Evolutionary conservation across 176 grass and related monocot species (phyloP).

Genomic region (Melocanna baccifera): DNA sequence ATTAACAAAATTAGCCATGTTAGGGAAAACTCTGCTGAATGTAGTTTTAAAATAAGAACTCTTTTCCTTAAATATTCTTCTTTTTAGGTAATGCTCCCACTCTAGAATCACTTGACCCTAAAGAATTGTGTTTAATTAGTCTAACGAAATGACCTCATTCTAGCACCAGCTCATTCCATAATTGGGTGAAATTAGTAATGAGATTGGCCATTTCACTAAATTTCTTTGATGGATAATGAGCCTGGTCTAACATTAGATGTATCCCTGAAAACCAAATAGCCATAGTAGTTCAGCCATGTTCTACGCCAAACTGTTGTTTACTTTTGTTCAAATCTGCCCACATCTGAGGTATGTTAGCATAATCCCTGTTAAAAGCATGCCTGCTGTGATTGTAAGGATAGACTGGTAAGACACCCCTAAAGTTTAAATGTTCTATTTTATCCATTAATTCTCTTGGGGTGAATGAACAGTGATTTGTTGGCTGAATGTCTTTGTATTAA

Average conservation of each 20-base stretch:
- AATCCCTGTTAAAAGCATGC: background rate
- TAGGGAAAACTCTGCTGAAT: background rate
- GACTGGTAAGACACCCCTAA: background rate
- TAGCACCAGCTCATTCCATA: background rate
- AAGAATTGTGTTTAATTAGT: background rate
- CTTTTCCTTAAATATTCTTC: background rate
- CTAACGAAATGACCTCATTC: background rate
- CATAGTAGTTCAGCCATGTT: background rate
- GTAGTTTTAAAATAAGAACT: background rate
- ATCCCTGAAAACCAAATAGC: background rate
- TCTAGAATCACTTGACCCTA: background rate
- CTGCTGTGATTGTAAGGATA: background rate
- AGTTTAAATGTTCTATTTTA: background rate
- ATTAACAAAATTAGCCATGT: background rate
- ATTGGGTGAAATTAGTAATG: background rate
- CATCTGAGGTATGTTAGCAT: background rate
- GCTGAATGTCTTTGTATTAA: background rate
- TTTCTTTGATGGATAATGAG: background rate
- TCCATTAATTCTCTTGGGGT: background rate
- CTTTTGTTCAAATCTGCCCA: background rate
- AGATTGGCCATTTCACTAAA: background rate
- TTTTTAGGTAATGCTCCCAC: background rate
- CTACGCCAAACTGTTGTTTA: background rate
- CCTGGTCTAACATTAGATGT: background rate
- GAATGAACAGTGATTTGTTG: background rate